Conservation (phyloP, 2,329 filamentous ascomycete genomes). For the Sarocladiaceae sp. region DNA sequence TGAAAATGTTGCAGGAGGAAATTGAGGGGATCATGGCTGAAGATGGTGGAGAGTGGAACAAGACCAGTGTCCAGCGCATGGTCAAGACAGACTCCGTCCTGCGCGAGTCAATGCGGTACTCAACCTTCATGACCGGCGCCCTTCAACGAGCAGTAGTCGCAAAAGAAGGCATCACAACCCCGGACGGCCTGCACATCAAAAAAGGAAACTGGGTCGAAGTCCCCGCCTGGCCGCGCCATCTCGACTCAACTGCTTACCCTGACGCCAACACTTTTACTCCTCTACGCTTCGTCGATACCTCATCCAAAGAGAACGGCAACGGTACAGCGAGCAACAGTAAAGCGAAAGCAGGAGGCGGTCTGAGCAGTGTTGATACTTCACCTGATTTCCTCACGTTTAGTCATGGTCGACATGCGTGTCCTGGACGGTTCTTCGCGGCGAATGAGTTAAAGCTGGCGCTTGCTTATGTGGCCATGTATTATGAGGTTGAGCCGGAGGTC, state of each 20-base stretch:
- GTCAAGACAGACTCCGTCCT: neutral
- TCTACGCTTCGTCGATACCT: conserved; percentile 35
- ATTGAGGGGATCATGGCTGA: neutral
- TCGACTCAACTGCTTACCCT: conserved; percentile 29
- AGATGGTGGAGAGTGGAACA: neutral
- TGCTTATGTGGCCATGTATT: conserved; percentile 10
- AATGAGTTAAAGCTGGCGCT: conserved; percentile 47
- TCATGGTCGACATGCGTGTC: conserved; percentile 47
- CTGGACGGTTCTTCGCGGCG: conserved; percentile 47
- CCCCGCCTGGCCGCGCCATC: conserved; percentile 31
- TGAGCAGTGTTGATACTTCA: neutral
- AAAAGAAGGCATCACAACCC: conserved; percentile 36
- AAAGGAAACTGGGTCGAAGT: conserved; percentile 38
- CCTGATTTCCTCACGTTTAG: conserved; percentile 40
- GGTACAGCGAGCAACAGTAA: neutral
- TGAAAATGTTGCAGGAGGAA: neutral
- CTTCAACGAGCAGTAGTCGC: neutral
- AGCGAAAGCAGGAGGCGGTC: too few relatives aligned
- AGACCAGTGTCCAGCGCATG: neutral
- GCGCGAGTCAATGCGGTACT: neutral
- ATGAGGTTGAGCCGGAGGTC: neutral
- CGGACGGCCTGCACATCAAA: conserved; percentile 47
- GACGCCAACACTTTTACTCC: conserved; percentile 36
- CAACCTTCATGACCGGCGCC: conserved; percentile 3
- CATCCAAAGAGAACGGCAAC: neutral